phyloP scores from a whole-genome alignment of 2,329 filamentous ascomycete genomes.

The Aspergillus japonicus region DNA sequence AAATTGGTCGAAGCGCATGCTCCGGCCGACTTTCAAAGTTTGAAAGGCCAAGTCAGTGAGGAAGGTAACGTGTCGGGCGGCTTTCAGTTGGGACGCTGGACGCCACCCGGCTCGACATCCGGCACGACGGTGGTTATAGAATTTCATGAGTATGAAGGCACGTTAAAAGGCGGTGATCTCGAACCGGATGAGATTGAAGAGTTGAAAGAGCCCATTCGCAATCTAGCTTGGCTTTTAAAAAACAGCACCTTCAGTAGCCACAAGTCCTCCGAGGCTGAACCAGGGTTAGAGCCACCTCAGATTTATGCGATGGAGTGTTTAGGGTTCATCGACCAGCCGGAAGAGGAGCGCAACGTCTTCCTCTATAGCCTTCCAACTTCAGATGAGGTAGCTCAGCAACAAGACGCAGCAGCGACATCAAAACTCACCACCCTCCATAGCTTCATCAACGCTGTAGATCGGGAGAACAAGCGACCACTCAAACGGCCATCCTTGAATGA shows the following conservation, averaged over 20 bases:
- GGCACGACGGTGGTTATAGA: constrained; percentile 23
- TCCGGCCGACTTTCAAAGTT: constrained; percentile 20
- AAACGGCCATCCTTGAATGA: constrained; percentile 18
- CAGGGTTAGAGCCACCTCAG: constrained; percentile 15
- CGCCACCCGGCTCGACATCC: neutral
- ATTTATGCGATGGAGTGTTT: constrained; percentile 31
- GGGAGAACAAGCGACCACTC: constrained; percentile 14
- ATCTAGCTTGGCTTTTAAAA: constrained; percentile 30
- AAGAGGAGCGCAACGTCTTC: constrained; percentile 25
- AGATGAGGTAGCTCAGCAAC: neutral
- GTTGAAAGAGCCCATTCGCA: constrained; percentile 26
- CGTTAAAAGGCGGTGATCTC: constrained; percentile 23
- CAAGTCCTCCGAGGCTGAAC: neutral
- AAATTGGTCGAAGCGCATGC: constrained; percentile 21
- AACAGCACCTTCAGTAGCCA: constrained; percentile 23
- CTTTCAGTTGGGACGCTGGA: constrained; percentile 25
- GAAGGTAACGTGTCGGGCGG: constrained; percentile 19
- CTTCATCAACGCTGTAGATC: constrained; percentile 25
- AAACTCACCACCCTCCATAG: constrained; percentile 18
- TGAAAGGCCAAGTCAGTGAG: constrained; percentile 23
- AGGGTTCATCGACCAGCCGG: constrained; percentile 27
- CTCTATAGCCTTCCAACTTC: constrained; percentile 24
- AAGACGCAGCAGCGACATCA: neutral
- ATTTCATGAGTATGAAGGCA: constrained; percentile 28
- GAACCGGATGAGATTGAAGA: constrained; percentile 25